Base-by-base conservation (phyloP, 2,329 filamentous ascomycete genomes). In the Orbilia ellipsospora region DNA sequence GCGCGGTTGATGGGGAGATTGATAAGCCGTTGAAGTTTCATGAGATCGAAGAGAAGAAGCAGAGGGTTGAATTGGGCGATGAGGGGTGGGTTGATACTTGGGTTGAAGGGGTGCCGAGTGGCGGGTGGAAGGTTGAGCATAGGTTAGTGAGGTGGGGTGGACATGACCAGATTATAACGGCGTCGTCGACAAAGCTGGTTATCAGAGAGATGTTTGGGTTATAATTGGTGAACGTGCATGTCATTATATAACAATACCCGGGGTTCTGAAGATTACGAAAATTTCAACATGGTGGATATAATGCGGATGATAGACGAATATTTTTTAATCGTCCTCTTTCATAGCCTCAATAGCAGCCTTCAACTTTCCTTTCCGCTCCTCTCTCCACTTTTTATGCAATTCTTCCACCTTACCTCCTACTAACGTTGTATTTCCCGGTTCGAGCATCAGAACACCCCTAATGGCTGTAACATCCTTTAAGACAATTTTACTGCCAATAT, bases 361-460 rank as follows among this genome's bases (percentile, higher is more conserved):
- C 73, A 98, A 82, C 77, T 88, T 87, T 57, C 85, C 86, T 81
- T 97, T 89, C 77, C 92, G 86, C 1, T 88, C 88, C 13, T 89
- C 88, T 55, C 86, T 85, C 94, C 94, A 98, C 6, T 85, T 85
- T 80, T 88, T 90, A 80, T 98, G 92, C 85, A 93, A 88, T 0
- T 84, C 85, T 65, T 97, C 93, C 52, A 98, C 87, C 83, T 92
- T 96, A 0, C 95, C 95, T 1, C 95, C 95, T n/a, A 97, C 82
- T 1, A 96, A 80, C n/a, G 87, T 86, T 64, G 89, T 90, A 68
- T 82, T 88, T 1, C 83, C 84, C 0, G 92, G 89, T 77, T 93
- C 90, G 18, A 99, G 84, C 82, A 98, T 83, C n/a, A 96, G 80
- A 59, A 91, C 87, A 0, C 93, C 95, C 67, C 94, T 86, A 4